Evolutionary conservation across 495 filamentous ascomycete species (phyloP).

Genomic region (Annulohypoxylon bovei): DNA sequence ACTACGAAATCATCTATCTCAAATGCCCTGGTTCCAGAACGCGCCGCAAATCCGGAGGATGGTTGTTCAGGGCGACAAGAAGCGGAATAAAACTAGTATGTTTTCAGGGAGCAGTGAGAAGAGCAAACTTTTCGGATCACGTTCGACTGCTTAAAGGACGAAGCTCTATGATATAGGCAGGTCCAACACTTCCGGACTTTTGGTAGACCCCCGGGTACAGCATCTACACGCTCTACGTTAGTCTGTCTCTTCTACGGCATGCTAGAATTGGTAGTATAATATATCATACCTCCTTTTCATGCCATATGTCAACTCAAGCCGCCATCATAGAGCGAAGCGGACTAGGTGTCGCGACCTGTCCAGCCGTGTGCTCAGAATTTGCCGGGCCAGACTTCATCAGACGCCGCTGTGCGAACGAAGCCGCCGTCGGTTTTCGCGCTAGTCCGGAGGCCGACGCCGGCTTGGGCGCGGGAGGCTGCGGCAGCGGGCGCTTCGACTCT

Average conservation of each 20-base stretch:
- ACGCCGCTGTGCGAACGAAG: slow-evolving; percentile 46
- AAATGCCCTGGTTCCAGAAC: slow-evolving; percentile 16
- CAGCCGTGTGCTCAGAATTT: slow-evolving; percentile 49
- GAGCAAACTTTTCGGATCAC: slow-evolving; percentile 3
- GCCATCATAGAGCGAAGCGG: slow-evolving; percentile 69
- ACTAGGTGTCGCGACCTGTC: slow-evolving; percentile 62
- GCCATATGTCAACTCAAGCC: slow-evolving; percentile 59
- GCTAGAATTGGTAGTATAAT: slow-evolving; percentile 1
- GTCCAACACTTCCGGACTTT: slow-evolving; percentile 26
- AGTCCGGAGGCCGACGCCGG: slow-evolving; percentile 50
- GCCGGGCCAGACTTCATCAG: slow-evolving; percentile 50
- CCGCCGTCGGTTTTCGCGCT: slow-evolving; percentile 49
- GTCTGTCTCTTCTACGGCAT: slow-evolving; percentile 12
- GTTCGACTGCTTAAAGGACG: slow-evolving; percentile 29
- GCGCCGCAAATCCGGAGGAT: not conserved
- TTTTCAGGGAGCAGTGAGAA: slow-evolving; percentile 20
- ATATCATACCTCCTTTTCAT: slow-evolving; percentile 41
- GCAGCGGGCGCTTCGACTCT: slow-evolving; percentile 49
- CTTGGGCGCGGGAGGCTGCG: slow-evolving; percentile 52
- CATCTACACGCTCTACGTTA: slow-evolving; percentile 36
- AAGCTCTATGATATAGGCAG: slow-evolving; percentile 38
- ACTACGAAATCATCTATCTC: slow-evolving; percentile 17
- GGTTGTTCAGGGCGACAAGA: slow-evolving; percentile 14
- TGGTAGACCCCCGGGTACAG: slow-evolving; percentile 35
- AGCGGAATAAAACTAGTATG: slow-evolving; percentile 28